Percentiles rank a stretch among this genome's conserved stretches.
Conservation (phyloP, 2,329 filamentous ascomycete species). For the Paramyrothecium sp. region DNA sequence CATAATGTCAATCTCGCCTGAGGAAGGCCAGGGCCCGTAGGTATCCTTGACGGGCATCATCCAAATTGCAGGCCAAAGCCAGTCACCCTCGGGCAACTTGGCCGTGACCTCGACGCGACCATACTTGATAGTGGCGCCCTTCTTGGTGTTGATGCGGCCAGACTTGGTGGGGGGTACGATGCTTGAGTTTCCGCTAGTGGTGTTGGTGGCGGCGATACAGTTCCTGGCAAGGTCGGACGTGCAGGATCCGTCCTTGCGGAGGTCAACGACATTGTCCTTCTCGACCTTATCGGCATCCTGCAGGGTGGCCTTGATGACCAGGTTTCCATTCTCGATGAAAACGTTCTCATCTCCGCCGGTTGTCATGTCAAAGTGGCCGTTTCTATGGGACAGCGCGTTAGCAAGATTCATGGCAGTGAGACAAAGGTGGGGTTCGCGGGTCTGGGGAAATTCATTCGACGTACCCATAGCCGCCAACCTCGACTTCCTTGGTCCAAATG, state of each 20-base stretch:
- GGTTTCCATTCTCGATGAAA: constrained; percentile 65
- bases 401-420: background rate
- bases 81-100: constrained; percentile 74
- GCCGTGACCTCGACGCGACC: constrained; percentile 80
- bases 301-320: constrained; percentile 75
- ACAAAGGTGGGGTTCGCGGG: background rate
- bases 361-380: constrained; percentile 79
- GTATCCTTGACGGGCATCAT: constrained; percentile 73
- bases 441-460: constrained; percentile 24
- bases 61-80: constrained; percentile 93
- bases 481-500: constrained; percentile 73
- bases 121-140: constrained; percentile 71
- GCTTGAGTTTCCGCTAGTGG: constrained; percentile 65
- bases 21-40: constrained; percentile 76
- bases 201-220: constrained; percentile 73
- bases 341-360: constrained; percentile 72
- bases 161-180: constrained; percentile 78
- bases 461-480: constrained; percentile 75
- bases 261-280: constrained; percentile 65
- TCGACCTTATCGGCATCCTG: constrained; percentile 67
- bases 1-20: constrained; percentile 81
- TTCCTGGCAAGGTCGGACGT: constrained; percentile 54
- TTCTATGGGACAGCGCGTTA: constrained; percentile 43
- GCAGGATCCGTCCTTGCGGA: constrained; percentile 65
- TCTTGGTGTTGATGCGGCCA: constrained; percentile 73